Evolutionary conservation across 805 yeast species (phyloP), one percentile per base, ranked within the genome.

Genomic region (Metschnikowia amazonensis): DNA sequence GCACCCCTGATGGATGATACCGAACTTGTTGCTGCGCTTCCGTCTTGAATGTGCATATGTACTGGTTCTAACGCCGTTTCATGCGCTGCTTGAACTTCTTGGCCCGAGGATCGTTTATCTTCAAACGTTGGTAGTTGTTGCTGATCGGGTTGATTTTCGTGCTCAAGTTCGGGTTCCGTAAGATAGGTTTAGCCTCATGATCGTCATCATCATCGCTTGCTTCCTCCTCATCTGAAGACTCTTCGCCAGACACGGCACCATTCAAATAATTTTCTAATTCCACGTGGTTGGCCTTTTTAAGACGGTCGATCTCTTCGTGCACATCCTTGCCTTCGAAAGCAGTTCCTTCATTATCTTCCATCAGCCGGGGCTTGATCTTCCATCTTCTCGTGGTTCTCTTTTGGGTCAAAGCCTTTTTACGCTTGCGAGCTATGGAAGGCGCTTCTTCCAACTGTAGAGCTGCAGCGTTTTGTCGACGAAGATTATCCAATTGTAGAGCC

Each of bases 361-460:
- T 60, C 3, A 46, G 49, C 16, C 62, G 52, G 0, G 82, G 77
- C 48, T 69, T 74, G 47, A 79, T 65, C 47, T 75, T 77, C 62
- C 74, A 71, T 42, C 80, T 64, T 44, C 79, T 63, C 1, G 82
- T 77, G 1, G 76, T 70, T 53, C 83, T 60, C 60, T 79, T 79
- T 35, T 74, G 77, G 0, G 82, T 77, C 46, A 66, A 69, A 31
- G 60, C 60, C 50, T 60, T 66, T 49, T 64, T 67, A 28, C 55
- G 52, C 32, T 38, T 47, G 5, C 40, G 37, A 16, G 37, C 33
- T 24, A 36, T n/a, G 3, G 27, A 23, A 3, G 48, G 36, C 3
- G 27, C 24, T 8, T 44, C 42, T 35, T 38, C 35, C 23, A 40
- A 34, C 16, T 37, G 43, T 1, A n/a, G 10, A 5, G 24, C 23